Evolutionary conservation across 2,329 filamentous ascomycete genomes (phyloP).

Genomic region (Scorias spongiosa): DNA sequence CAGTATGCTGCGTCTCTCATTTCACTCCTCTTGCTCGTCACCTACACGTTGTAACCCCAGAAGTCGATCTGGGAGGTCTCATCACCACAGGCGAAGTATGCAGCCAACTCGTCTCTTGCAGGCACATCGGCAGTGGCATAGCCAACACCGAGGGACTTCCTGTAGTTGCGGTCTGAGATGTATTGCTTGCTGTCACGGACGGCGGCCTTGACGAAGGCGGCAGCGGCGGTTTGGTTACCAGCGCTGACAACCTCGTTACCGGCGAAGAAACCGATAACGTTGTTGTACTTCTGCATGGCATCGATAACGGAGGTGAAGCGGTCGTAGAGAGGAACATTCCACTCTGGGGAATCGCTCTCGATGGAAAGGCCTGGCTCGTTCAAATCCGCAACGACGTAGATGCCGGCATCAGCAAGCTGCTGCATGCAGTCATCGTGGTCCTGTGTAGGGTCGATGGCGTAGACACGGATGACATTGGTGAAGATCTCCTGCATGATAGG

Average conservation of each 20-base stretch:
- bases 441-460: conserved; percentile 75
- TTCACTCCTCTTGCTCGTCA: conserved; percentile 51
- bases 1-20: conserved; percentile 79
- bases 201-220: conserved; percentile 56
- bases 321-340: conserved; percentile 77
- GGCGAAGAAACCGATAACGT: conserved; percentile 74
- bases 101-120: conserved; percentile 73
- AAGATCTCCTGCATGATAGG: conserved; percentile 68
- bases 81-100: conserved; percentile 86
- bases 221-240: conserved; percentile 44
- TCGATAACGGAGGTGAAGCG: conserved; percentile 80
- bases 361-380: conserved; percentile 84
- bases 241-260: conserved; percentile 67
- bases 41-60: conserved; percentile 83
- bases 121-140: conserved; percentile 78
- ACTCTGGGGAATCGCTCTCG: conserved; percentile 61
- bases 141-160: conserved; percentile 52
- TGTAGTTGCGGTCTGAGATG: conserved; percentile 53
- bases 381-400: conserved; percentile 84
- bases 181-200: conserved; percentile 72
- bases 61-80: conserved; percentile 77
- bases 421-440: conserved; percentile 79
- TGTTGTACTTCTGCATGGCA: conserved; percentile 65
- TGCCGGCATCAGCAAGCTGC: conserved; percentile 63
- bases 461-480: conserved; percentile 83